Base-by-base conservation (phyloP, 495 filamentous ascomycete genomes). In the Tuber brumale region DNA sequence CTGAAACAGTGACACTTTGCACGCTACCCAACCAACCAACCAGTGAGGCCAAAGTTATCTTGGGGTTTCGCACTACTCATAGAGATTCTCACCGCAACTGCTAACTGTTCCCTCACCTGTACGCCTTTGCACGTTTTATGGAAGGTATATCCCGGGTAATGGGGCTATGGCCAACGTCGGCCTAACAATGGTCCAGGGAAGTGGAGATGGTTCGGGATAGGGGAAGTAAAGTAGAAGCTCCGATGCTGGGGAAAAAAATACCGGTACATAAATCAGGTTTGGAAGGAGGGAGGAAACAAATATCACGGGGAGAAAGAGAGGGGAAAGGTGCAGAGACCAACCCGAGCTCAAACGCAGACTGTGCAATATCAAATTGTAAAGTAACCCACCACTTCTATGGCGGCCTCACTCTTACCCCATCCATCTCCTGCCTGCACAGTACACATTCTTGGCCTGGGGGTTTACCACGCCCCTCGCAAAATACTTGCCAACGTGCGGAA, bases 21-120 rank as follows among this genome's bases (percentile, higher is more conserved):
- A 51, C 8, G 21, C 21, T 70, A 48, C 51, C 46, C 74, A 70
- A 41, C 35, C 39, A 10, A 46, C 70, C 48, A 19, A 45, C 61
- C 44, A 39, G 9, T 42, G 16, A 51, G 31, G 23, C 48, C 16
- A 41, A 57, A 51, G 31, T 4, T n/a, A 61, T 75, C 39, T 23
- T 76, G 48, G 43, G 46, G 35, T 12, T 78, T 70, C 69, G 46
- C 19, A 27, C 70, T 7, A n/a, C n/a, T n/a, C n/a, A n/a, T n/a
- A 69, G 44, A 43, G 43, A 31, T 31, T 31, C 46, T 42, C 46
- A 35, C 71, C 66, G 27, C 41, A 45, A 37, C 39, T 16, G 27
- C 39, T 27, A 27, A 76, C 37, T 70, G 21, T 42, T 45, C 10
- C 45, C 37, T 57, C 35, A 71, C 35, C 23, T 31, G 27, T 39